Base-by-base conservation (phyloP, 768 basidiomycete genomes). In the Gloeostereum incarnatum region DNA sequence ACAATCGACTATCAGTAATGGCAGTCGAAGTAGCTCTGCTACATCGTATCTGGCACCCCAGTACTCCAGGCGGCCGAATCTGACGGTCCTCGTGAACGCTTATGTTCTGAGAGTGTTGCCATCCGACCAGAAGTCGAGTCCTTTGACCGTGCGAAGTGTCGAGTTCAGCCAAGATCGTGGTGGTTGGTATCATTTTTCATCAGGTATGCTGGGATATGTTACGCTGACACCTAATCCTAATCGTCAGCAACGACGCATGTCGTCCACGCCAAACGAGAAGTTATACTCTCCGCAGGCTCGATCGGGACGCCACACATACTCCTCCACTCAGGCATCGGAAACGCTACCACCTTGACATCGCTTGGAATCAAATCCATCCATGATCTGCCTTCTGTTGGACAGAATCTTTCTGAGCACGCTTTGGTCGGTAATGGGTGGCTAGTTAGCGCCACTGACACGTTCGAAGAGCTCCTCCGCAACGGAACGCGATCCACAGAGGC, bases 231-330 rank as follows among this genome's bases (percentile, higher is more conserved):
- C 9, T n/a, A 27, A 8, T 18, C 14, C 17, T 17, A 6, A 19
- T 22, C 7, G 9, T 7, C 23, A 36, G 35, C 20, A 13, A n/a
- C 35, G 9, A 9, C 9, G 19, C 13, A 19, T 11, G 3, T 5
- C 2, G 9, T 59, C n/a, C 43, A 26, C 2, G 61, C 62, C 2
- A 45, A 38, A n/a, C 59, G 55, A 32, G 65, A 65, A 38, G 49
- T 65, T 21, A 58, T 66, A 21, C 48, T 68, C 3, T 63, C 62
- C 1, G 60, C 56, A 7, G 66, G 66, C 14, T 43, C 52, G 2
- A 45, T 64, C 24, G 59, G 59, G 8, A 63, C 60, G 2, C 50
- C 62, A 5, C 52, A 52, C 13, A 46, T 63, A n/a, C 55, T 63
- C 11, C 44, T 56, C 10, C 47, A 54, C 11, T 59, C 60, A 16